These are phyloP conservation scores for Trichomonas vaginalis DNA, from an alignment of 208 protist genomes.

Conservation along the genomic window DNA sequence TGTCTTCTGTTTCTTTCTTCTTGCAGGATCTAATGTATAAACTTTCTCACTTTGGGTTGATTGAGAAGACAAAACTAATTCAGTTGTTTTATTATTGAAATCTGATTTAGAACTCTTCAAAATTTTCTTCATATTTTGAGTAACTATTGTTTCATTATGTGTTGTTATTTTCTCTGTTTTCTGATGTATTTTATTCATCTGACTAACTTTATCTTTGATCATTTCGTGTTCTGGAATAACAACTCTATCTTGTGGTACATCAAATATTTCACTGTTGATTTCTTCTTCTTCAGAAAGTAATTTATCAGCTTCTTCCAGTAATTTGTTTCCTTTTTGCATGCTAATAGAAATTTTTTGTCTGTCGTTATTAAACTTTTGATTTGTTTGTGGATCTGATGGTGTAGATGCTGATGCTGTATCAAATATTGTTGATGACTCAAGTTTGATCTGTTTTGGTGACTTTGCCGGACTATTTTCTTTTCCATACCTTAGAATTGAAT, in stretches of 20 bases:
- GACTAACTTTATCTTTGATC: background rate
- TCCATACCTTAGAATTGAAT: background rate
- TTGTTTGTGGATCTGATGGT: no score
- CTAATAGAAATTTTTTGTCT: background rate
- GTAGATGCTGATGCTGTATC: no score
- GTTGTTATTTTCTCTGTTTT: background rate
- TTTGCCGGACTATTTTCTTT: background rate
- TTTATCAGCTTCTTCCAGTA: background rate
- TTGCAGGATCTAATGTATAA: no score
- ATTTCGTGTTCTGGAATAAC: background rate
- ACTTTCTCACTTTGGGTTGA: no score
- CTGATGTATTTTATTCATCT: background rate
- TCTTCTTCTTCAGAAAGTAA: background rate
- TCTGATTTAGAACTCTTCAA: no score
- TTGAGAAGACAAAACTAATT: background rate
- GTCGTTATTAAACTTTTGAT: background rate
- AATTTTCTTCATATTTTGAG: background rate
- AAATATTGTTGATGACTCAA: background rate
- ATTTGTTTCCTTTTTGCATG: background rate
- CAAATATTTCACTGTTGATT: background rate
- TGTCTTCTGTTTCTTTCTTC: background rate
- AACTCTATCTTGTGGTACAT: background rate
- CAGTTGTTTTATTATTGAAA: background rate
- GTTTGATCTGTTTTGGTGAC: background rate
- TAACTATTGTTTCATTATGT: background rate